Evolutionary conservation across 768 basidiomycete species (phyloP).

Genomic region (Leccinum barrowsii): DNA sequence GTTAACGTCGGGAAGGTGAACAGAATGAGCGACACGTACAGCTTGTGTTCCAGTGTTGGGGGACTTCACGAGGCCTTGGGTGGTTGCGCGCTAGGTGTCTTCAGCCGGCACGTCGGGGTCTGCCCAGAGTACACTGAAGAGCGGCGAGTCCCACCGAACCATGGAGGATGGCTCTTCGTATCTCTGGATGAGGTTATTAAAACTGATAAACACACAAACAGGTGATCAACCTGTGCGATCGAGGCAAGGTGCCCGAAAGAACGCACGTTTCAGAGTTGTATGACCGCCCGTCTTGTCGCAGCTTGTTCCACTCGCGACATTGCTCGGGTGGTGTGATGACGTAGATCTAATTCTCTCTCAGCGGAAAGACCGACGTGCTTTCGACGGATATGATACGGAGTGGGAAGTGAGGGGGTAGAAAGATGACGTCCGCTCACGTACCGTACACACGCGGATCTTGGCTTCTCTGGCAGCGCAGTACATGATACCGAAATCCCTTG

Average conservation of each 20-base stretch:
- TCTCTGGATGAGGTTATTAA: conserved; percentile 58
- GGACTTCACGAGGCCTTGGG: conserved; percentile 75
- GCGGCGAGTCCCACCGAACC: conserved; percentile 98
- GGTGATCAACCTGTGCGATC: background rate
- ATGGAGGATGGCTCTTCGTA: conserved; percentile 97
- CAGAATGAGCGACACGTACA: conserved; percentile 40
- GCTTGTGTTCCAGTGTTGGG: conserved; percentile 81
- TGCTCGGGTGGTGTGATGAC: conserved; percentile 71
- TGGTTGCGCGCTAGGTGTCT: conserved; percentile 78
- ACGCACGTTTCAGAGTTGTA: conserved; percentile 73
- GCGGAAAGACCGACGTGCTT: conserved; percentile 2
- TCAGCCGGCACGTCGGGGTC: conserved; percentile 63
- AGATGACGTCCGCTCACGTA: conserved; percentile 35
- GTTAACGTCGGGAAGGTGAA: background rate
- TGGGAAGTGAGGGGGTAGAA: background rate
- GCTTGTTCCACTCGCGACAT: conserved; percentile 73
- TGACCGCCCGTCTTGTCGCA: conserved; percentile 41
- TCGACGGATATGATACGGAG: background rate
- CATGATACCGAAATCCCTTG: conserved; percentile 97
- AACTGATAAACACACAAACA: background rate
- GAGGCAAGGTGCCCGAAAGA: background rate
- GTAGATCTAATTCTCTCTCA: conserved; percentile 52
- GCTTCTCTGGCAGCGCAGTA: conserved; percentile 93
- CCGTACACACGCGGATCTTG: conserved; percentile 83
- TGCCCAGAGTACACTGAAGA: conserved; percentile 80